Evolutionary conservation across 2,329 filamentous ascomycete genomes (phyloP), one percentile per base, ranked within the genome.

Genomic region (Sporothrix schenckii): DNA sequence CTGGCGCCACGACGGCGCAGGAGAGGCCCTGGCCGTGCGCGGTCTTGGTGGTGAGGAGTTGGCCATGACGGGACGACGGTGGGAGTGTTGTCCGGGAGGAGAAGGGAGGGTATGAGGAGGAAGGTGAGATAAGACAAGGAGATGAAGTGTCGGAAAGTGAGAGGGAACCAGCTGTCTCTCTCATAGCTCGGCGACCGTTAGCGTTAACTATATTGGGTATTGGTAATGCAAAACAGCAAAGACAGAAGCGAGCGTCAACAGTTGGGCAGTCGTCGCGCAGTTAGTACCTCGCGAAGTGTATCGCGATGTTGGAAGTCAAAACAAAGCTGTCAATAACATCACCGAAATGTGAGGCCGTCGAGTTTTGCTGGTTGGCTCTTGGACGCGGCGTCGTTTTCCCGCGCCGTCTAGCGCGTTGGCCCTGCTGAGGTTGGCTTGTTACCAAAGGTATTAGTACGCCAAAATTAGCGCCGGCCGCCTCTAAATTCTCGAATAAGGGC

Each of bases 41-140:
- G 72, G 70, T 44, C 72, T 30, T 4, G 73, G 60, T n/a, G 78
- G 77, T 16, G 78, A 78, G 2, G 77, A 77, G 52, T 75, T 74
- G 60, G 76, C 73, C 78, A 79, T 79, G 24, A 50, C 69, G 47
- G 34, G 27, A 4, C 14, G 30, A 6, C 27, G 14, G 3, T 16
- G n/a, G n/a, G 21, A 44, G 47, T 47, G 14, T 27, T 6, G 21
- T 19, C 9, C 4, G 54, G 5, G 10, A 60, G 44, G 50, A n/a
- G 39, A 14, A 5, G 7, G 47, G 21, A 21, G 5, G 11, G 7
- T 34, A 34, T 9, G 1, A 52, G 27, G 63, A 41, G 30, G n/a
- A 7, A 24, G 16, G 52, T 27, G 27, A 53, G 21, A 49, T 44
- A 44, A 44, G 41, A n/a, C 2, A n/a, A 44, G 58, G 9, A 24